These are phyloP conservation scores for Chaetomium strumarium DNA, from an alignment of 2,329 filamentous ascomycete genomes.

Conservation along the genomic window DNA sequence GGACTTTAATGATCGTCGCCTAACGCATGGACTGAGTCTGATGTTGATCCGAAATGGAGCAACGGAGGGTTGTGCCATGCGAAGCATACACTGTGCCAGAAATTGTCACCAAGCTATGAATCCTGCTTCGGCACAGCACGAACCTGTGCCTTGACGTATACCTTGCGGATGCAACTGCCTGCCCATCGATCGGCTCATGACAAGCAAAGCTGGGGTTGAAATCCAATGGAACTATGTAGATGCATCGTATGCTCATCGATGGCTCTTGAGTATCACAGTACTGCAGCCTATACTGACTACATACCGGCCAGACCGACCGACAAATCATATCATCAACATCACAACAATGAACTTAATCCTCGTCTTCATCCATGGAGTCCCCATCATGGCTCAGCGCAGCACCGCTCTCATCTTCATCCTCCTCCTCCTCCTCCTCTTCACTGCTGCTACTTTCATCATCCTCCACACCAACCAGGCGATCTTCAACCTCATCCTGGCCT, in stretches of 20 bases:
- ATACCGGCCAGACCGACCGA: not conserved
- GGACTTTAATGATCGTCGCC: not conserved
- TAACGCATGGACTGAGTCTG: conserved; percentile 5
- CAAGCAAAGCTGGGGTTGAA: too few species aligned
- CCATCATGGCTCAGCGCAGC: conserved; percentile 35
- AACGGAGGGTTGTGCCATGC: conserved; percentile 2
- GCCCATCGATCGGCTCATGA: too few species aligned
- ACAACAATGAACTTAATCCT: not conserved
- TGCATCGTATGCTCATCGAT: not conserved
- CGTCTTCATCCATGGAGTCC: conserved; percentile 34
- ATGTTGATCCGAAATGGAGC: not conserved
- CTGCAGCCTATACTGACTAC: too few species aligned
- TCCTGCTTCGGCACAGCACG: not conserved
- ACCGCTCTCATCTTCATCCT: conserved; percentile 37
- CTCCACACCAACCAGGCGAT: conserved; percentile 70
- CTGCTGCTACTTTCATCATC: conserved; percentile 62
- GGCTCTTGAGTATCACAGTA: not conserved
- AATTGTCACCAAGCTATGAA: not conserved
- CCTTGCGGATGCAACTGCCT: too few species aligned
- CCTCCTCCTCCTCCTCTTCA: conserved; percentile 53
- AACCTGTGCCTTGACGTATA: not conserved
- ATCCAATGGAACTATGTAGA: too few species aligned
- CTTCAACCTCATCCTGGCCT: conserved; percentile 60
- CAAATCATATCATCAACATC: not conserved
- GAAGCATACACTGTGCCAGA: too few species aligned